Conservation (phyloP, 495 filamentous ascomycete species). For the Neurospora sp. region DNA sequence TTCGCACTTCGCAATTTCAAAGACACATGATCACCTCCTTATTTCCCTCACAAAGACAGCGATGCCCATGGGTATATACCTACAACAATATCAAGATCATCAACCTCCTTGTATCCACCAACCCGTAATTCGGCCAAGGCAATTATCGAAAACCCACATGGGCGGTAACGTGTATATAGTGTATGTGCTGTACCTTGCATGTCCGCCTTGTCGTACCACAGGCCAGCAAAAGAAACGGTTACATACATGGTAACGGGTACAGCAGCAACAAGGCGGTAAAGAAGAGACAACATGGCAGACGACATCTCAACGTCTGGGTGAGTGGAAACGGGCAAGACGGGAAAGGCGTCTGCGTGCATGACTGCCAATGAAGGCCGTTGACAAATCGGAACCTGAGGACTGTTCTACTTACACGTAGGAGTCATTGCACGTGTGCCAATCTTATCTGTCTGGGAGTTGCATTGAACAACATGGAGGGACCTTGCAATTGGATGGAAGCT, state of each 20-base stretch:
- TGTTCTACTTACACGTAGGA: background rate
- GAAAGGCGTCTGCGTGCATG: background rate
- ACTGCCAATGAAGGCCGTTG: background rate
- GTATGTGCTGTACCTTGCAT: background rate
- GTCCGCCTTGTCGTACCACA: background rate
- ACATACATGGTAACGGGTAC: background rate
- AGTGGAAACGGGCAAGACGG: background rate
- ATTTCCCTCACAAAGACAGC: background rate
- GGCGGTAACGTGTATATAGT: background rate
- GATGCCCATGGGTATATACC: background rate
- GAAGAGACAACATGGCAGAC: background rate
- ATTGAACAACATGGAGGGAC: background rate
- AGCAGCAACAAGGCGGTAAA: background rate
- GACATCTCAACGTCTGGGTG: background rate
- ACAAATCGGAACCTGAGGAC: background rate
- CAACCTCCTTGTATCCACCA: background rate
- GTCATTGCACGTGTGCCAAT: background rate
- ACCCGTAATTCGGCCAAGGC: background rate
- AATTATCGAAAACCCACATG: background rate
- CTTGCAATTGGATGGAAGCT: background rate
- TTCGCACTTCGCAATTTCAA: background rate
- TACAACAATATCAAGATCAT: background rate
- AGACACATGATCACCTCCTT: background rate
- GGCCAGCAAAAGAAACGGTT: background rate
- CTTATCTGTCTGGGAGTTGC: background rate